Evolutionary conservation across 2,329 filamentous ascomycete species (phyloP).

Genomic region (Didymella lethalis): DNA sequence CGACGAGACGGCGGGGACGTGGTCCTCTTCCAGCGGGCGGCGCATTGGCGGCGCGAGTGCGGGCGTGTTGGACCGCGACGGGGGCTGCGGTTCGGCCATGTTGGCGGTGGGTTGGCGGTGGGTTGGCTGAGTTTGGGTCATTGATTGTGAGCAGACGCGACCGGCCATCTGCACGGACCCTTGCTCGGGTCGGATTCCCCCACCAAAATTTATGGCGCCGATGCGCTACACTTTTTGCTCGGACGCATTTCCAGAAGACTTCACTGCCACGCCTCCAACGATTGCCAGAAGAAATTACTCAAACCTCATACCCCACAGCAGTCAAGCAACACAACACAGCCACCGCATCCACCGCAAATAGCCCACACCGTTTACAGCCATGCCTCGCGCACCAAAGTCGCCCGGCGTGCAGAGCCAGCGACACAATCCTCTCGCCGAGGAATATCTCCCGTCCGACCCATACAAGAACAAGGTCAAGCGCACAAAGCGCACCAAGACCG

Average conservation of each 20-base stretch:
- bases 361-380: constrained; percentile 48
- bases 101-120: not conserved
- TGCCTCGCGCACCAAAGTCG: constrained; percentile 78
- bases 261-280: not conserved
- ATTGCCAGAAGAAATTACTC: not conserved
- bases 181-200: constrained; percentile 14
- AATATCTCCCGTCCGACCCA: constrained; percentile 75
- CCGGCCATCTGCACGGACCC: constrained; percentile 4
- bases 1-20: constrained; percentile 74
- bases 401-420: constrained; percentile 68
- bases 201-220: constrained; percentile 27
- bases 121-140: not conserved
- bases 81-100: constrained; percentile 49
- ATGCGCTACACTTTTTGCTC: constrained; percentile 19
- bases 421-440: constrained; percentile 91
- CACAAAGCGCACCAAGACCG: constrained; percentile 63
- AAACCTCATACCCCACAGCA: not conserved
- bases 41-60: constrained; percentile 63
- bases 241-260: not conserved
- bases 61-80: constrained; percentile 50
- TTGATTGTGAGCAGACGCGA: not conserved
- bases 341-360: not conserved
- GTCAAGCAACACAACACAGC: not conserved
- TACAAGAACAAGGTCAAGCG: constrained; percentile 76
- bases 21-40: constrained; percentile 71